phyloP scores from a whole-genome alignment of 2,329 filamentous ascomycete genomes.

The Ophiostoma sp. region DNA sequence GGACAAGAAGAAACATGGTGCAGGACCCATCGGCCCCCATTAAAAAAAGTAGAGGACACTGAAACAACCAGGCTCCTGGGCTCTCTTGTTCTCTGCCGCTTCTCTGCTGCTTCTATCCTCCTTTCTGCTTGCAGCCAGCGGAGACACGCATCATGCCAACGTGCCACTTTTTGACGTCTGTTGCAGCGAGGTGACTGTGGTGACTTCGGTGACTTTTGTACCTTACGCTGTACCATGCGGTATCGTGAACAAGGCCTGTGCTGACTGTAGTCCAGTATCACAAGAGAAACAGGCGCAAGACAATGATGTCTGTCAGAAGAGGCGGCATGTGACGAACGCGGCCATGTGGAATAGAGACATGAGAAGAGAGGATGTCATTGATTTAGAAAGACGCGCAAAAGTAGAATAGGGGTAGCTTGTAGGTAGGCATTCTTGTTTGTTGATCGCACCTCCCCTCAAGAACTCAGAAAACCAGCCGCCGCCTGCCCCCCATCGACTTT shows the following conservation, averaged over 20 bases:
- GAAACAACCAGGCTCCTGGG: not conserved
- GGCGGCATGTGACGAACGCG: not conserved
- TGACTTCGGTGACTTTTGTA: not conserved
- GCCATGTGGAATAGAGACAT: not conserved
- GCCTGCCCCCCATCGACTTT: not conserved
- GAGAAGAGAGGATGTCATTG: not conserved
- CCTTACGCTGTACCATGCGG: not conserved
- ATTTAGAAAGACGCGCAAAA: not conserved
- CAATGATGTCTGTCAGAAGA: conserved; percentile 7
- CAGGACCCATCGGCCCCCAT: not conserved
- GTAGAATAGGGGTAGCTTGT: not conserved
- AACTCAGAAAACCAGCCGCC: not conserved
- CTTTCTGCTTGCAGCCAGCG: conserved; percentile 16
- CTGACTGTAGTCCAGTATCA: not conserved
- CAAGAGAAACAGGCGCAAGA: conserved; percentile 12
- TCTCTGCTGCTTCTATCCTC: not conserved
- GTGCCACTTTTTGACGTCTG: not conserved
- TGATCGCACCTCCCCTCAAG: conserved; percentile 9
- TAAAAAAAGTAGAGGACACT: not conserved
- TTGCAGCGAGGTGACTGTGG: not conserved
- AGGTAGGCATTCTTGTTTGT: not conserved
- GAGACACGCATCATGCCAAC: conserved; percentile 11
- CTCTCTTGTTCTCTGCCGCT: not conserved
- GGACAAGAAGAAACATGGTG: not conserved
- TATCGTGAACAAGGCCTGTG: not conserved